Evolutionary conservation across 345 rosid species (phyloP).

Genomic region (Aquilaria malaccensis): DNA sequence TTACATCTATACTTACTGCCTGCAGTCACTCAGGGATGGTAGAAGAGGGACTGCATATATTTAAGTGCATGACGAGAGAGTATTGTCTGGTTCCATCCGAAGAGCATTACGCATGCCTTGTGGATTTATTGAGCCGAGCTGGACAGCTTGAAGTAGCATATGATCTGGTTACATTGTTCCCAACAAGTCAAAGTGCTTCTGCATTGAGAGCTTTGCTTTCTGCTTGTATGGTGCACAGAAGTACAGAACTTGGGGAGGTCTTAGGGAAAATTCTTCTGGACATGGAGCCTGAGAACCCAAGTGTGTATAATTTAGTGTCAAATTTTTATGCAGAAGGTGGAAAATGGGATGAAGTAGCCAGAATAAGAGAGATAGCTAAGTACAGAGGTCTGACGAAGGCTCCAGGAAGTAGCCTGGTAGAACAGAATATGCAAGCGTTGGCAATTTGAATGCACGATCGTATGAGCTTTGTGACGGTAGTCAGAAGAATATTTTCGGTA

Average conservation of each 20-base stretch:
- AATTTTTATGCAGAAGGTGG: slow-evolving; percentile 27
- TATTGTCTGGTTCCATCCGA: slow-evolving; percentile 11
- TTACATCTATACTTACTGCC: slow-evolving; percentile 28
- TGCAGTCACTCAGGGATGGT: slow-evolving; percentile 35
- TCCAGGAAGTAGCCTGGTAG: slow-evolving; percentile 18
- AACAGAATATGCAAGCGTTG: slow-evolving; percentile 2
- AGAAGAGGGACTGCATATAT: slow-evolving; percentile 22
- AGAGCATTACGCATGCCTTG: slow-evolving; percentile 24
- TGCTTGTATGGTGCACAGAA: slow-evolving; percentile 24
- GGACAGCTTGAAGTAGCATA: slow-evolving; percentile 30
- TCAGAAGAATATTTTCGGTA: no score
- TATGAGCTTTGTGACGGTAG: no score
- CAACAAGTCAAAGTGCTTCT: slow-evolving; percentile 15
- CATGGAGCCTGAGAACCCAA: slow-evolving; percentile 17
- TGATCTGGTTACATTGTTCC: slow-evolving; percentile 12
- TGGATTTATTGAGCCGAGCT: slow-evolving; percentile 32
- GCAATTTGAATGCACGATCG: background rate
- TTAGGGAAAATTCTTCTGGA: slow-evolving; percentile 22
- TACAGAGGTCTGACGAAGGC: slow-evolving; percentile 17
- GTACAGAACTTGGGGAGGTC: slow-evolving; percentile 21
- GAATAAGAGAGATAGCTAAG: slow-evolving; percentile 17
- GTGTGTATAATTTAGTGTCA: slow-evolving; percentile 19
- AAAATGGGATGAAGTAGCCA: slow-evolving; percentile 27
- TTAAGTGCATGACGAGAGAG: slow-evolving; percentile 24
- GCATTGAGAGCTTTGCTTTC: slow-evolving; percentile 26